Evolutionary conservation across 2,329 filamentous ascomycete species (phyloP).

Genomic region (Pseudogymnoascus sp.): DNA sequence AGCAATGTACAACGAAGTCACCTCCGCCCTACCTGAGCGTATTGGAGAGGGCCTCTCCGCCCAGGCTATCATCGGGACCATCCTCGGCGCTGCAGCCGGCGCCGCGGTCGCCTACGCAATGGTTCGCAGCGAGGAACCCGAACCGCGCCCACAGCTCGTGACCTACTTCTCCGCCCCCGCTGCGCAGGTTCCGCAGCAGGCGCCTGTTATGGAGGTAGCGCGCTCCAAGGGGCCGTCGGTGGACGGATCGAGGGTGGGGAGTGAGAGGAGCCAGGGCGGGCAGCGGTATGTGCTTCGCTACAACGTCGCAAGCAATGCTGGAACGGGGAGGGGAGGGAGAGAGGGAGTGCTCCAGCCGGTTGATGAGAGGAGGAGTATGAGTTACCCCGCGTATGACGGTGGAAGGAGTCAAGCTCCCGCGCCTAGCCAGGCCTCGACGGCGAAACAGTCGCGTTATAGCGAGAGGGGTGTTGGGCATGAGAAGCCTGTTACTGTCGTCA

Average conservation of each 20-base stretch:
- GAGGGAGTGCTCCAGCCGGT: not conserved
- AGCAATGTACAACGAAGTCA: not conserved
- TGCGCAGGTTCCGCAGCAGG: not conserved
- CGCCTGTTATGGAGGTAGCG: not conserved
- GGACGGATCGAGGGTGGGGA: not conserved
- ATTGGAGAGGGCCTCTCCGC: conserved; percentile 31
- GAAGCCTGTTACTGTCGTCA: not conserved
- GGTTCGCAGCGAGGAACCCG: conserved; percentile 46
- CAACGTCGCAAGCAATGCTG: not conserved
- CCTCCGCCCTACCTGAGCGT: not conserved
- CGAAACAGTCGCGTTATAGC: not conserved
- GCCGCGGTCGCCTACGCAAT: conserved; percentile 71
- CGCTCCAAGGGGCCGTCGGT: not conserved
- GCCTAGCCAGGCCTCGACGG: not conserved
- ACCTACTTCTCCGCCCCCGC: not conserved
- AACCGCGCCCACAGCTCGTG: conserved; percentile 7
- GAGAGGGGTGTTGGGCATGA: not conserved
- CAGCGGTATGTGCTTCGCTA: not conserved
- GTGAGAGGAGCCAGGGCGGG: not conserved
- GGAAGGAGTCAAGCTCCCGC: not conserved
- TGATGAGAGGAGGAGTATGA: conserved; percentile 1
- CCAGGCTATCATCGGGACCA: conserved; percentile 62
- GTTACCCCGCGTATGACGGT: not conserved
- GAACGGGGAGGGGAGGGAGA: not conserved
- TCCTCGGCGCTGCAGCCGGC: conserved; percentile 72